These are phyloP conservation scores for Decorospora gaudefroyi DNA, from an alignment of 2,329 filamentous ascomycete species.

Conservation along the genomic window DNA sequence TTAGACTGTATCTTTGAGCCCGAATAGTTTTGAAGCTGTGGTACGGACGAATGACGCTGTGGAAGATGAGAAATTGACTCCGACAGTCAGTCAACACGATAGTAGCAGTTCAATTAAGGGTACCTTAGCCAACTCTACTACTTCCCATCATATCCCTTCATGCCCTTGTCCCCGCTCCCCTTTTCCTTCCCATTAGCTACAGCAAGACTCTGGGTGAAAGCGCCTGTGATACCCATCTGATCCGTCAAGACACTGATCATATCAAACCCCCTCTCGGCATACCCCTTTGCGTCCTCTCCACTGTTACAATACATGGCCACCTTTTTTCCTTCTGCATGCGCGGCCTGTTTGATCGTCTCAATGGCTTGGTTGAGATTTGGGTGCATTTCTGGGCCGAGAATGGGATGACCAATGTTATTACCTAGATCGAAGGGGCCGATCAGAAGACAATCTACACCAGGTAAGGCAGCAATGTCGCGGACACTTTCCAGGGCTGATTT, in stretches of 20 bases:
- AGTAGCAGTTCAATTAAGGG: not conserved
- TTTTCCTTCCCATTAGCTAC: constrained; percentile 37
- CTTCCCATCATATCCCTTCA: constrained; percentile 32
- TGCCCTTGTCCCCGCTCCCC: constrained; percentile 16
- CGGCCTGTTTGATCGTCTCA: constrained; percentile 56
- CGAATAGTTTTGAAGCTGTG: no score
- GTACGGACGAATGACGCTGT: no score
- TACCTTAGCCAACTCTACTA: no score
- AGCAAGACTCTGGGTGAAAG: constrained; percentile 45
- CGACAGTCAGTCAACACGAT: no score
- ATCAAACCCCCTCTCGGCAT: constrained; percentile 59
- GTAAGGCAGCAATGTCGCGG: constrained; percentile 57
- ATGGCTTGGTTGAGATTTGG: constrained; percentile 59
- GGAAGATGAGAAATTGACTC: no score
- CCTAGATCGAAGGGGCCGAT: constrained; percentile 62
- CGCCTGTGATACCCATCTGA: constrained; percentile 52
- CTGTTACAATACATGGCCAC: constrained; percentile 60
- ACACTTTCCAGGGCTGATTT: constrained; percentile 47
- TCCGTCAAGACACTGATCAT: constrained; percentile 57
- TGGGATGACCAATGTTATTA: constrained; percentile 61
- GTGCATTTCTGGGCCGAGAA: constrained; percentile 53
- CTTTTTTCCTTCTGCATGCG: constrained; percentile 58
- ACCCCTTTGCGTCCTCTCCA: constrained; percentile 57
- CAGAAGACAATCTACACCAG: constrained; percentile 59
- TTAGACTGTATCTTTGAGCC: no score